Evolutionary conservation across 2,329 filamentous ascomycete genomes (phyloP).

Genomic region (Chaetothyriales sp.): DNA sequence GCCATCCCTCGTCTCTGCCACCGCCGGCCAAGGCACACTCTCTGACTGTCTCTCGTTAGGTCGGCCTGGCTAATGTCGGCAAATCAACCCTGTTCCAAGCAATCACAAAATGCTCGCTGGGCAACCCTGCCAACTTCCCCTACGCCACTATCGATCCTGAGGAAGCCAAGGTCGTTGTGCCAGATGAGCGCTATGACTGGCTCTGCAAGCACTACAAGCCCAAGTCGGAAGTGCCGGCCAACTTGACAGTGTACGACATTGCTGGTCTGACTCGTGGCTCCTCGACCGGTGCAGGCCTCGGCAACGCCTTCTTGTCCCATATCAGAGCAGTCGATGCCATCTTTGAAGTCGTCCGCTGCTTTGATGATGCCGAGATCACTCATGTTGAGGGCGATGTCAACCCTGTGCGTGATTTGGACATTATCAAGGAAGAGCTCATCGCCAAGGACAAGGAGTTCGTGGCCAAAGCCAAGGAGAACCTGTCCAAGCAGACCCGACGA

Average conservation of each 20-base stretch:
- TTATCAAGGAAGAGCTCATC: constrained; percentile 90
- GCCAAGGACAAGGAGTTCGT: constrained; percentile 93
- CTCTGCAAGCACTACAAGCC: constrained; percentile 92
- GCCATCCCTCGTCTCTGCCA: constrained; percentile 19
- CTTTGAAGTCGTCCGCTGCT: constrained; percentile 91
- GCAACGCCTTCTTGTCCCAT: constrained; percentile 95
- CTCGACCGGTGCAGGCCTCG: constrained; percentile 91
- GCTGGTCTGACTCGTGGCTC: constrained; percentile 90
- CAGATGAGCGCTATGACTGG: constrained; percentile 93
- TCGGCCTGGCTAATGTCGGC: constrained; percentile 96
- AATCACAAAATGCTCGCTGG: constrained; percentile 92
- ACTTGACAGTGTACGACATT: constrained; percentile 97
- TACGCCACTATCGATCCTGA: constrained; percentile 98
- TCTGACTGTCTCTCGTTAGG: constrained; percentile 37
- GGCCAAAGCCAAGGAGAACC: constrained; percentile 81
- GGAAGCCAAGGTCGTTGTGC: constrained; percentile 92
- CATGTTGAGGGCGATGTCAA: constrained; percentile 99
- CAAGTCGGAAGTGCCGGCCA: constrained; percentile 91
- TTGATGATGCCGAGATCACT: constrained; percentile 98
- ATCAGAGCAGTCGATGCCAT: constrained; percentile 97
- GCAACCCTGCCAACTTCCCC: constrained; percentile 98
- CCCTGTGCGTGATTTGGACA: constrained; percentile 81
- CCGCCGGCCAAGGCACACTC: neutral
- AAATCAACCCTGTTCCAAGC: constrained; percentile 99
- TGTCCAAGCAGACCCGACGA: constrained; percentile 86